Conservation (phyloP, 179 eudicot species). For the Patellifolia procumbens region DNA sequence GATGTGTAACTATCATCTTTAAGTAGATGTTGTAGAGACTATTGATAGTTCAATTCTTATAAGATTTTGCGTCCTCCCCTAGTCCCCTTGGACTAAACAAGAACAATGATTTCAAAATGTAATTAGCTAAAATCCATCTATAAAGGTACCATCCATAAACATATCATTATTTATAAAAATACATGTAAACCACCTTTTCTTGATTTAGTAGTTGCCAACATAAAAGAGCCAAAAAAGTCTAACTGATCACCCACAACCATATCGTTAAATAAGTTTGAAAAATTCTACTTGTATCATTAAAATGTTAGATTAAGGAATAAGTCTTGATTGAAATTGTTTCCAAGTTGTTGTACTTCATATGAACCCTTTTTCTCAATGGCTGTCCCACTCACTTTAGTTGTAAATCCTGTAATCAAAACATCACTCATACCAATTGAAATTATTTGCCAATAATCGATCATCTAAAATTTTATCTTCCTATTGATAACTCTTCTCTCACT, state of each 20-base stretch:
- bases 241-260: not conserved
- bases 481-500: slow-evolving; percentile 2
- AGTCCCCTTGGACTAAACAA: too few relatives aligned
- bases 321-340: not conserved
- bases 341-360: slow-evolving; percentile 6
- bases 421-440: slow-evolving; percentile 10
- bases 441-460: slow-evolving; percentile 16
- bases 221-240: slow-evolving; percentile 5
- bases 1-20: too few relatives aligned
- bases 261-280: not conserved
- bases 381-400: slow-evolving; percentile 3
- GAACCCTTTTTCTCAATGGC: not conserved
- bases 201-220: slow-evolving; percentile 14
- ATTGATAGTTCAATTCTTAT: too few relatives aligned
- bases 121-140: too few relatives aligned
- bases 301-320: not conserved
- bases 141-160: too few relatives aligned
- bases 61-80: too few relatives aligned
- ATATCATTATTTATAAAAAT: not conserved
- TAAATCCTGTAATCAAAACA: not conserved
- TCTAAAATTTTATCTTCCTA: not conserved
- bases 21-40: too few relatives aligned
- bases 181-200: too few relatives aligned
- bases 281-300: not conserved
- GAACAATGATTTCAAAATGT: too few relatives aligned